A percentile compares a stretch with the other conserved stretches of the same genome.
phyloP scores from a whole-genome alignment of 2,329 filamentous ascomycete species.

The Aspergillus versicolor region DNA sequence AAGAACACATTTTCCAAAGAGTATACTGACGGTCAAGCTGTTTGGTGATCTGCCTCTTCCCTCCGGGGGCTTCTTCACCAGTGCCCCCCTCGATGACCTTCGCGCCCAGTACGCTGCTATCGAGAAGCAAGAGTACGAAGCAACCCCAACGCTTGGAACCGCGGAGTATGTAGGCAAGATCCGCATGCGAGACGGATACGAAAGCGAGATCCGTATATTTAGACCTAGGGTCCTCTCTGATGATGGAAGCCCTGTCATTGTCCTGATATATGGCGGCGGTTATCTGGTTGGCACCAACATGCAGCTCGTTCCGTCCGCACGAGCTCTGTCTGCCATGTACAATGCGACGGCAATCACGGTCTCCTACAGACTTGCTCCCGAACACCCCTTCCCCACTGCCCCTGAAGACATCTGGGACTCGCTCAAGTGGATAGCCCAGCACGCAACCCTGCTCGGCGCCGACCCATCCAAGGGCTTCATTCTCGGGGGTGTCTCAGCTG shows the following conservation, averaged over 20 bases:
- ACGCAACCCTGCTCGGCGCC: slow-evolving; percentile 2
- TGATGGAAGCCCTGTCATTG: neutral
- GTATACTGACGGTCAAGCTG: neutral
- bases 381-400: neutral
- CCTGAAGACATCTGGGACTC: slow-evolving; percentile 6
- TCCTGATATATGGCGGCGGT: slow-evolving; percentile 1
- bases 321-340: neutral
- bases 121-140: neutral
- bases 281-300: slow-evolving; percentile 1
- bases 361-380: slow-evolving; percentile 4
- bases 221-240: neutral
- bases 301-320: neutral
- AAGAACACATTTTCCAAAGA: neutral
- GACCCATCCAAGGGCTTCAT: slow-evolving; percentile 2
- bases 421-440: slow-evolving; percentile 2
- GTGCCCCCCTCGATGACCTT: neutral
- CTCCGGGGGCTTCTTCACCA: slow-evolving; percentile 1
- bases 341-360: neutral
- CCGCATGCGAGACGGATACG: slow-evolving; percentile 6
- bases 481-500: neutral
- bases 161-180: neutral
- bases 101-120: neutral
- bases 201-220: slow-evolving; percentile 1
- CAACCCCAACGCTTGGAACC: neutral
- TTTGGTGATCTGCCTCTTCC: neutral